These are phyloP conservation scores for Pichia sp. DNA, from an alignment of 1,139 yeast species.

Conservation along the genomic window DNA sequence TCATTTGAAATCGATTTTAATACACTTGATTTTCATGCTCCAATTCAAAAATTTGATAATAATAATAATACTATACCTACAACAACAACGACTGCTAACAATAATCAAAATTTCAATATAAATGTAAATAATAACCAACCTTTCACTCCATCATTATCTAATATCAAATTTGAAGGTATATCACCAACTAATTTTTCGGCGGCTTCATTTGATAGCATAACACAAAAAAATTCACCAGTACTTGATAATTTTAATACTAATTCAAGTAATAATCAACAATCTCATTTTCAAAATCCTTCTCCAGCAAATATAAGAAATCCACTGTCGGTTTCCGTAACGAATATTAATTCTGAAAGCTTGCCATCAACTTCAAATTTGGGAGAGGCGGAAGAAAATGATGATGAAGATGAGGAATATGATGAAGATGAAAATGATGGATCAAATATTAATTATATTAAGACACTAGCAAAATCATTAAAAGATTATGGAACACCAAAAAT, in stretches of 20 bases:
- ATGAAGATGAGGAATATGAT: conserved; percentile 5
- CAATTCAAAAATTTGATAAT: not conserved
- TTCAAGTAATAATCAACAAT: not conserved
- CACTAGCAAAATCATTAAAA: conserved; percentile 17
- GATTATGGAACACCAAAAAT: conserved; percentile 6
- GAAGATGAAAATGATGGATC: conserved; percentile 11
- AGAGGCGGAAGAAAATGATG: not conserved
- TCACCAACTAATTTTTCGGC: conserved; percentile 22
- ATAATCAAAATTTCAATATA: not conserved
- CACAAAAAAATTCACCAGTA: not conserved
- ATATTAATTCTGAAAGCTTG: not conserved
- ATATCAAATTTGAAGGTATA: conserved; percentile 14
- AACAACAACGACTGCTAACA: not conserved
- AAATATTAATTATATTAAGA: conserved; percentile 21
- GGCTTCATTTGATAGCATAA: conserved; percentile 8
- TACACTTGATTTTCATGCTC: conserved; percentile 4
- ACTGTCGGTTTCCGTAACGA: not conserved
- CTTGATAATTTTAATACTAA: not conserved
- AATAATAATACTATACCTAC: not conserved
- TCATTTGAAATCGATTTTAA: conserved; percentile 21
- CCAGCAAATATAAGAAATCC: not conserved
- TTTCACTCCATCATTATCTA: conserved; percentile 3
- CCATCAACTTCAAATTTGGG: not conserved
- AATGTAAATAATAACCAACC: not conserved
- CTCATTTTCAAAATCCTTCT: not conserved